Evolutionary conservation across 495 filamentous ascomycete species (phyloP).

Genomic region (Penicillium flavigenum): DNA sequence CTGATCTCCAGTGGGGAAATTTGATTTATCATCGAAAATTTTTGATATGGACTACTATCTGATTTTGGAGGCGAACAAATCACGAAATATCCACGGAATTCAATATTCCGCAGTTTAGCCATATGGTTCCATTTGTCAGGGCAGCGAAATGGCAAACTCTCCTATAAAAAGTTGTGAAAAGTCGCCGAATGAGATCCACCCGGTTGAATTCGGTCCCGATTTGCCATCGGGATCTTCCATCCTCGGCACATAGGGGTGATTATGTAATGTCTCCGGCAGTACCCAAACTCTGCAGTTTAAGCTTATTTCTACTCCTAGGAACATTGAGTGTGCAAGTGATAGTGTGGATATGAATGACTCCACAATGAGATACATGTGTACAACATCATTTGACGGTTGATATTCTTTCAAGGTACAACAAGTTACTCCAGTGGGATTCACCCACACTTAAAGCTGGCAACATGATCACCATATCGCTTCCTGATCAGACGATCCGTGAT

Average conservation of each 20-base stretch:
- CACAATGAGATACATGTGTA: background rate
- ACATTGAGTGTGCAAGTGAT: too few relatives aligned
- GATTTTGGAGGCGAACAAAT: background rate
- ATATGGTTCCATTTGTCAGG: slow-evolving; percentile 1
- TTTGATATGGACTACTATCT: background rate
- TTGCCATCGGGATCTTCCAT: background rate
- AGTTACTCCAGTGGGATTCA: background rate
- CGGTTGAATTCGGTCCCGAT: slow-evolving; percentile 6
- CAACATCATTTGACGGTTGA: background rate
- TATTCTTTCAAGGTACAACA: background rate
- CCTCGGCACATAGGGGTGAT: background rate
- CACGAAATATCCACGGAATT: background rate
- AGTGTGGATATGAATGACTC: background rate
- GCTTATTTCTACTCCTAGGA: background rate
- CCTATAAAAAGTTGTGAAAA: slow-evolving; percentile 1
- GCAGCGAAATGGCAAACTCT: background rate
- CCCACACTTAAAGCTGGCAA: slow-evolving; percentile 5
- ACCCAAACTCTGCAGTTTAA: background rate
- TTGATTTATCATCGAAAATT: slow-evolving; percentile 13
- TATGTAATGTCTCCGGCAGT: background rate
- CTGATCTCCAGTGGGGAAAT: slow-evolving; percentile 1
- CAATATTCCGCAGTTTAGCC: background rate
- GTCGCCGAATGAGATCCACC: slow-evolving; percentile 13
- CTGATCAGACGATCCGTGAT: too few relatives aligned
- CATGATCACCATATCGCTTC: too few relatives aligned